Conservation (phyloP, 2,329 filamentous ascomycete species). For the Penicillium sp. region DNA sequence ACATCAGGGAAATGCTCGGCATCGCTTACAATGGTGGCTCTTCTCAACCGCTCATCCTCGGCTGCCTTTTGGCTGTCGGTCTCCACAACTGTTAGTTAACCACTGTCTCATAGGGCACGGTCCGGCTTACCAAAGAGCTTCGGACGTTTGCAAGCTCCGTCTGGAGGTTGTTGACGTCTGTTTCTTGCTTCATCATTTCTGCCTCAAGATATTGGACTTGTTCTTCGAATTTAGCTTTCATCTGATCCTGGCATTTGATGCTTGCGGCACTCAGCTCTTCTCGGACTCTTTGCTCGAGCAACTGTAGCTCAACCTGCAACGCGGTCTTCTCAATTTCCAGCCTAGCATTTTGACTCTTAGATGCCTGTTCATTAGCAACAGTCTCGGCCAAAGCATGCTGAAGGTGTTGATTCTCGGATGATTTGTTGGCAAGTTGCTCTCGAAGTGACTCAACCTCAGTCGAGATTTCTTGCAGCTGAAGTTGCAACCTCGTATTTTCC, state of each 20-base stretch:
- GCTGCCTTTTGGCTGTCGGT: conserved; percentile 12
- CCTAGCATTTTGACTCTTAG: conserved; percentile 12
- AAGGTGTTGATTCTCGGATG: conserved; percentile 16
- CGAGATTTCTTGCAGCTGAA: conserved; percentile 19
- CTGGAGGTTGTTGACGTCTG: conserved; percentile 9
- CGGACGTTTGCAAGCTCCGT: conserved; percentile 18
- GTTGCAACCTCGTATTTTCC: conserved; percentile 22
- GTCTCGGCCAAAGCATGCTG: conserved; percentile 17
- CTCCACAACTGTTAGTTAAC: conserved; percentile 16
- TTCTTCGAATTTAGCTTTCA: conserved; percentile 25
- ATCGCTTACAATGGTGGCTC: conserved; percentile 16
- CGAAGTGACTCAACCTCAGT: conserved; percentile 11
- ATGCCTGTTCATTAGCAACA: conserved; percentile 10
- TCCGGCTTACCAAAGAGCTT: conserved; percentile 21
- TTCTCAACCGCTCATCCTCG: conserved; percentile 9
- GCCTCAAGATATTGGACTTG: conserved; percentile 20
- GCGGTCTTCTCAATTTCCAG: conserved; percentile 19
- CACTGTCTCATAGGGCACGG: background rate
- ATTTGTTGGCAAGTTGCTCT: conserved; percentile 16
- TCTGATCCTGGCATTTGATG: conserved; percentile 21
- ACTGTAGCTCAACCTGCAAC: conserved; percentile 17
- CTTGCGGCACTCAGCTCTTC: conserved; percentile 29
- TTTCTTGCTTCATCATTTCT: conserved; percentile 22
- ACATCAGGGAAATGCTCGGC: background rate
- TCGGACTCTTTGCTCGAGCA: conserved; percentile 22